These are phyloP conservation scores for Scutellaria galericulata DNA, from an alignment of 257 asterid genomes.

Conservation along the genomic window DNA sequence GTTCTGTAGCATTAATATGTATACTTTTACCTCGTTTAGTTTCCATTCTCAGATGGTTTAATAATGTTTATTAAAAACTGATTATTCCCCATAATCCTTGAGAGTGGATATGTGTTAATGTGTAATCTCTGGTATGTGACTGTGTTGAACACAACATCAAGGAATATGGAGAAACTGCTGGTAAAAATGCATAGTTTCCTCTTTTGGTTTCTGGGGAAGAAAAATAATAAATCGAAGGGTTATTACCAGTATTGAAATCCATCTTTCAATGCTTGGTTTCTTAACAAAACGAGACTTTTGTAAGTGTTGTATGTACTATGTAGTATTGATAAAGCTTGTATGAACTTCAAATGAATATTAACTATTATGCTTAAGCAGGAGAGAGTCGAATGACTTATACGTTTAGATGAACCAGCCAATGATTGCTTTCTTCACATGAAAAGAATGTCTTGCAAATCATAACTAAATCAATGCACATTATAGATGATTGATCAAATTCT, in stretches of 20 bases:
- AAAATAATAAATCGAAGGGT: neutral
- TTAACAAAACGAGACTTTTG: neutral
- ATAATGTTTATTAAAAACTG: neutral
- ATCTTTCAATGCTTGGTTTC: neutral
- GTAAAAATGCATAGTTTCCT: neutral
- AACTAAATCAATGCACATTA: neutral
- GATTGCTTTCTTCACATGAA: neutral
- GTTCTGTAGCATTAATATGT: neutral
- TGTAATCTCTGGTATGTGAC: neutral
- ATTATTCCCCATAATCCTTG: neutral
- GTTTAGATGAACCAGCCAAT: neutral
- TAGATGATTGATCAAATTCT: neutral
- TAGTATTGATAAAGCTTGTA: neutral
- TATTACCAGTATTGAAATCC: neutral
- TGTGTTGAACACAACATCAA: neutral
- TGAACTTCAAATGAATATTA: neutral
- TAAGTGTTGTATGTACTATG: neutral
- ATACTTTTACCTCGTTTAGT: neutral
- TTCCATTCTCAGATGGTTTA: neutral
- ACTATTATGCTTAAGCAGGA: neutral
- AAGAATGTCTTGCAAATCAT: neutral
- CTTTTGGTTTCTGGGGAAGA: neutral
- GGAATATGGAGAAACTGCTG: neutral
- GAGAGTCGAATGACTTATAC: neutral
- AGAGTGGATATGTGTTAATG: neutral